These are phyloP conservation scores for Pythium insidiosum DNA, from an alignment of 352 stramenopile genomes.

Conservation along the genomic window DNA sequence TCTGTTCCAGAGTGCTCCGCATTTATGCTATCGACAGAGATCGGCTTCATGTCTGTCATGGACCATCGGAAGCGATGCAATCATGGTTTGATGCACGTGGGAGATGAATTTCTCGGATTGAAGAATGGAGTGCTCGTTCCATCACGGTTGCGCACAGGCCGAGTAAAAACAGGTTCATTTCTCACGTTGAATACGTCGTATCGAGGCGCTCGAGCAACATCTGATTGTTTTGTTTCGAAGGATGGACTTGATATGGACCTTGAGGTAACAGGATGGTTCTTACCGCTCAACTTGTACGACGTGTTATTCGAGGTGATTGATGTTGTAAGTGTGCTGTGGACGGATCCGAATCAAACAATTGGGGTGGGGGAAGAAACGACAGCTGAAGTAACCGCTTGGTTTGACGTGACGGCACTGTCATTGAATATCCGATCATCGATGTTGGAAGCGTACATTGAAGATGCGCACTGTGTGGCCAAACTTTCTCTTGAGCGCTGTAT, in stretches of 20 bases:
- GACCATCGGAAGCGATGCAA: conserved; percentile 69
- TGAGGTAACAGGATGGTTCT: conserved; percentile 69
- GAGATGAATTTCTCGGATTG: conserved; percentile 75
- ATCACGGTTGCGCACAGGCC: conserved; percentile 59
- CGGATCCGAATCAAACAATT: conserved; percentile 14
- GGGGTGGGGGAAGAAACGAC: conserved; percentile 4
- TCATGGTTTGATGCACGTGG: conserved; percentile 71
- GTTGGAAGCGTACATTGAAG: conserved; percentile 80
- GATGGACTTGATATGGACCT: conserved; percentile 52
- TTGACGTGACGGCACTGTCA: conserved; percentile 52
- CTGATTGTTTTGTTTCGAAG: conserved; percentile 49
- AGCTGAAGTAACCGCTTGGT: conserved; percentile 31
- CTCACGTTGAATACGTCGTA: conserved; percentile 58
- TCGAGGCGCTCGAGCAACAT: conserved; percentile 27
- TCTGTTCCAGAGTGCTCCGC: conserved; percentile 49
- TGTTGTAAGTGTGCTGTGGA: conserved; percentile 64
- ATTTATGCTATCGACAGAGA: conserved; percentile 48
- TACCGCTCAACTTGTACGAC: conserved; percentile 62
- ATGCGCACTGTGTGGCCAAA: conserved; percentile 83
- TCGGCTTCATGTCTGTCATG: conserved; percentile 49
- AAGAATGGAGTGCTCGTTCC: conserved; percentile 69
- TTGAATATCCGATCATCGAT: conserved; percentile 75
- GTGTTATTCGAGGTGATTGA: conserved; percentile 71
- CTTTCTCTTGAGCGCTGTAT: conserved; percentile 75
- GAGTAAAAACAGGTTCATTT: conserved; percentile 46